A percentile compares a stretch with the other conserved stretches of the same genome.
These are phyloP conservation scores for Monosporozyma yasuniensis DNA, from an alignment of 805 yeast species.

Conservation along the genomic window DNA sequence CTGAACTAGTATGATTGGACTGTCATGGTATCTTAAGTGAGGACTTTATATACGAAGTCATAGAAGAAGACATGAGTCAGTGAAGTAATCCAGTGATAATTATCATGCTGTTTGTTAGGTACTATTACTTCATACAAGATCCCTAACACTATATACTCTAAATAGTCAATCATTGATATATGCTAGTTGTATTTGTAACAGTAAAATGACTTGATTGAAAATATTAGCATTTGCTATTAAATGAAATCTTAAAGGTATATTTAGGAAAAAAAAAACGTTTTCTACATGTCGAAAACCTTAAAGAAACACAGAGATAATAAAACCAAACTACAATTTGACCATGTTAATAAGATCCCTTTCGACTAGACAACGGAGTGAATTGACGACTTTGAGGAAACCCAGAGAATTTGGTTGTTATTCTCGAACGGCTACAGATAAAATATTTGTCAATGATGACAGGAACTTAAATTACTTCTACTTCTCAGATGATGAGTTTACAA, in stretches of 20 bases:
- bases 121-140: not conserved
- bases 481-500: slow-evolving; percentile 49
- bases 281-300: not conserved
- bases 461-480: slow-evolving; percentile 65
- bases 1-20: too few species aligned
- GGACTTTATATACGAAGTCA: too few species aligned
- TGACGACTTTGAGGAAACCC: slow-evolving; percentile 73
- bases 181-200: too few species aligned
- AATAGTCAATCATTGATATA: too few species aligned
- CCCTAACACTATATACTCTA: too few species aligned
- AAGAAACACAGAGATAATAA: not conserved
- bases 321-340: not conserved
- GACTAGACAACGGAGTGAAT: slow-evolving; percentile 9
- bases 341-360: not conserved
- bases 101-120: too few species aligned
- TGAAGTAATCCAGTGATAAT: too few species aligned
- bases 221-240: not conserved
- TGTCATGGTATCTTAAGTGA: too few species aligned
- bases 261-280: not conserved
- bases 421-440: slow-evolving; percentile 45
- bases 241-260: not conserved
- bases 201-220: too few species aligned
- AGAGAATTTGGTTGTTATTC: slow-evolving; percentile 67
- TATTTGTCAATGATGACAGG: slow-evolving; percentile 40
- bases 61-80: too few species aligned